These are phyloP conservation scores for Elongisporangium senticosum DNA, from an alignment of 352 stramenopile genomes.

Conservation along the genomic window DNA sequence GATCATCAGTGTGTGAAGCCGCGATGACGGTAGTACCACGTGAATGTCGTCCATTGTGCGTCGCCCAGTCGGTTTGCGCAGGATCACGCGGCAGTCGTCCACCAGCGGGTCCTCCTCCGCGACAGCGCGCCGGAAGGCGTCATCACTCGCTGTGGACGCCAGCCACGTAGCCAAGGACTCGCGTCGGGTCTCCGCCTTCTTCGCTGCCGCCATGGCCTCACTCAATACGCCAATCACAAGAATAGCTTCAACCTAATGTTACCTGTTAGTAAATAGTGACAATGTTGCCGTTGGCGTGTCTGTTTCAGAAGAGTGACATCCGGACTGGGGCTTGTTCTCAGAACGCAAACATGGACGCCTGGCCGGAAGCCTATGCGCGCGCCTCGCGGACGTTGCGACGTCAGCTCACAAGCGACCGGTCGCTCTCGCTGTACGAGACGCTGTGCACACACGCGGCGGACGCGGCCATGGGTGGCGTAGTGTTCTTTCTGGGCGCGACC, in stretches of 20 bases:
- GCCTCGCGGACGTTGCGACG: conserved; percentile 17
- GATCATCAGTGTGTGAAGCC: background rate
- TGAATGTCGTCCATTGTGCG: conserved; percentile 72
- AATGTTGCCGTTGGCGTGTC: background rate
- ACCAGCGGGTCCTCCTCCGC: conserved; percentile 45
- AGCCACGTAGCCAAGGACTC: conserved; percentile 44
- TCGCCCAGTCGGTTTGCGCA: conserved; percentile 43
- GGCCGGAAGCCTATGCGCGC: conserved; percentile 6
- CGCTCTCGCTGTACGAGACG: conserved; percentile 33
- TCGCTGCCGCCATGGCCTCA: background rate
- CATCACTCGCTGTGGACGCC: conserved; percentile 31
- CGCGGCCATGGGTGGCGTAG: conserved; percentile 33
- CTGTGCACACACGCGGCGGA: conserved; percentile 35
- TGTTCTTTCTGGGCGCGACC: conserved; percentile 47
- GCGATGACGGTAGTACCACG: conserved; percentile 22
- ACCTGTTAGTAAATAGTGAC: no score
- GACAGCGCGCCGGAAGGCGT: conserved; percentile 34
- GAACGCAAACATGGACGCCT: background rate
- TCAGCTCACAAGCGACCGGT: conserved; percentile 34
- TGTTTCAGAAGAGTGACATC: background rate
- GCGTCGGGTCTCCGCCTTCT: conserved; percentile 6
- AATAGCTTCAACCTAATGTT: background rate
- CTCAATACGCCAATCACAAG: background rate
- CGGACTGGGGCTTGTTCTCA: no score
- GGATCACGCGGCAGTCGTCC: conserved; percentile 39